These are phyloP conservation scores for Keithomyces neogunnii DNA, from an alignment of 2,329 filamentous ascomycete species.

Conservation along the genomic window DNA sequence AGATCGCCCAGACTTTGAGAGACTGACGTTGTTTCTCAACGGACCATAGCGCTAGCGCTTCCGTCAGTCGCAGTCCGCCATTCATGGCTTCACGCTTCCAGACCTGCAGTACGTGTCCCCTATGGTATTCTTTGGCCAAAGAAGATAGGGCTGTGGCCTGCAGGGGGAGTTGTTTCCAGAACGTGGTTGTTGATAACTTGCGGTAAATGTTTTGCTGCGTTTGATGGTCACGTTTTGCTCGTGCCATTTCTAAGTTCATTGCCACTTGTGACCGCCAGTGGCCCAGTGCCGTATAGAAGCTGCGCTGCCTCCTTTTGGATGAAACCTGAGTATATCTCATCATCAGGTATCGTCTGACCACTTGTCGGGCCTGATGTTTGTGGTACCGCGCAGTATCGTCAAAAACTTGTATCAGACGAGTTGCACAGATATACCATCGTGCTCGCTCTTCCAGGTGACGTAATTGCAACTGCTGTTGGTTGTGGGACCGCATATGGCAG, in stretches of 20 bases:
- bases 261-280: constrained; percentile 18
- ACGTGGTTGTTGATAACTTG: constrained; percentile 6
- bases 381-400: constrained; percentile 16
- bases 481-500: neutral
- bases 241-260: constrained; percentile 7
- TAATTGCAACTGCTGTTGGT: constrained; percentile 8
- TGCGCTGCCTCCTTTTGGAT: constrained; percentile 21
- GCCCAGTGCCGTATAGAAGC: constrained; percentile 23
- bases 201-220: constrained; percentile 8
- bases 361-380: constrained; percentile 17
- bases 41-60: constrained; percentile 24
- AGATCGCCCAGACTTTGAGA: constrained; percentile 28
- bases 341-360: constrained; percentile 25
- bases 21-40: constrained; percentile 21
- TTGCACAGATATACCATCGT: constrained; percentile 22
- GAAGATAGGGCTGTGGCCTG: neutral
- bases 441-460: constrained; percentile 16
- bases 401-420: constrained; percentile 18
- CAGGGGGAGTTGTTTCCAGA: constrained; percentile 14
- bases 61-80: constrained; percentile 15
- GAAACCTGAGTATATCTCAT: constrained; percentile 26
- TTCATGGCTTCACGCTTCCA: constrained; percentile 12
- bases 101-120: constrained; percentile 10
- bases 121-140: neutral
- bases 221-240: constrained; percentile 10